phyloP scores from a whole-genome alignment of 805 yeast species.

The Suhomyces sp. region DNA sequence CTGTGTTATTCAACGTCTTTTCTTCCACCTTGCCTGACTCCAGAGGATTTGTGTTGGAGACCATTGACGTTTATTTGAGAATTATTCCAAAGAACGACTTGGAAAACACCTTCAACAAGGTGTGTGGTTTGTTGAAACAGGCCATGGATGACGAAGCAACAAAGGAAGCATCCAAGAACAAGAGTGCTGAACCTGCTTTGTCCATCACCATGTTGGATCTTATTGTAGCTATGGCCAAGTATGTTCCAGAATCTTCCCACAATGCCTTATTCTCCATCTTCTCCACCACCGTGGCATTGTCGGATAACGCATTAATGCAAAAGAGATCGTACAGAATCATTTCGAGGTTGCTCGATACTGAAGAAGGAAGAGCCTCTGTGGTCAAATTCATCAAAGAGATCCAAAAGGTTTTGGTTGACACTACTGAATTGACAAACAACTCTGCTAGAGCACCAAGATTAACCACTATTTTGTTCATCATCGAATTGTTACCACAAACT shows the following conservation, averaged over 20 bases:
- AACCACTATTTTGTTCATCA: slow-evolving; percentile 57
- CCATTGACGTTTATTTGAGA: slow-evolving; percentile 76
- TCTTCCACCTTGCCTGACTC: slow-evolving; percentile 84
- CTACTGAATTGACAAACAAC: slow-evolving; percentile 56
- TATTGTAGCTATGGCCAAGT: slow-evolving; percentile 80
- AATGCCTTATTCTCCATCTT: slow-evolving; percentile 77
- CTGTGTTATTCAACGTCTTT: slow-evolving; percentile 89
- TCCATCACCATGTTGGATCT: slow-evolving; percentile 90
- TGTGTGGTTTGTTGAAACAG: slow-evolving; percentile 71
- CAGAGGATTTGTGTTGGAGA: slow-evolving; percentile 79
- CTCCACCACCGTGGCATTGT: slow-evolving; percentile 54
- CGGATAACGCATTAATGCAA: slow-evolving; percentile 67
- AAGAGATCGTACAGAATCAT: slow-evolving; percentile 86
- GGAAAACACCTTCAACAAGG: slow-evolving; percentile 75
- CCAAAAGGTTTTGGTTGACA: slow-evolving; percentile 54
- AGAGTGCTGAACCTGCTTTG: slow-evolving; percentile 43
- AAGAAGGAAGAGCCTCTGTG: slow-evolving; percentile 57
- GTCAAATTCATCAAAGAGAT: slow-evolving; percentile 53
- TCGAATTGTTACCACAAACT: slow-evolving; percentile 58
- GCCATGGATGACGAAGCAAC: slow-evolving; percentile 61
- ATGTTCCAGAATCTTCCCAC: slow-evolving; percentile 69
- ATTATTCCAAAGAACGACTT: slow-evolving; percentile 68
- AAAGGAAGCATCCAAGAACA: slow-evolving; percentile 25
- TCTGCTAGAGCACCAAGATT: slow-evolving; percentile 83
- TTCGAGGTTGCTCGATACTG: slow-evolving; percentile 65